These are phyloP conservation scores for Telopea speciosissima DNA, from an alignment of 177 flowering plant species.

Conservation along the genomic window DNA sequence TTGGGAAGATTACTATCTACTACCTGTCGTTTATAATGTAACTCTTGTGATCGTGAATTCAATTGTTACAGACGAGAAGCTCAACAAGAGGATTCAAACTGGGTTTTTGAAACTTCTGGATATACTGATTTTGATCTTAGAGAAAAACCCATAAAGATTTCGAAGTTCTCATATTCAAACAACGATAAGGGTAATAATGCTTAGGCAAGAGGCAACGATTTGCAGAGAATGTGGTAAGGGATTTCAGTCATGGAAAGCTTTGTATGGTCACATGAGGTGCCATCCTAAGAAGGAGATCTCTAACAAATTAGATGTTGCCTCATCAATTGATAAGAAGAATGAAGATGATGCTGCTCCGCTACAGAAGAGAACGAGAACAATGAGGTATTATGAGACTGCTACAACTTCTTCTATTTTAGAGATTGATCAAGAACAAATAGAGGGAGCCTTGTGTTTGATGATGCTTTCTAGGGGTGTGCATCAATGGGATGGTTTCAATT, in stretches of 20 bases:
- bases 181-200: neutral
- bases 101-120: conserved; percentile 15
- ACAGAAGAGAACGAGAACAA: conserved; percentile 39
- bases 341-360: conserved; percentile 33
- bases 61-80: conserved; percentile 27
- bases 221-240: conserved; percentile 78
- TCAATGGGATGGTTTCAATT: conserved; percentile 28
- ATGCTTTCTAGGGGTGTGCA: conserved; percentile 68
- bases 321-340: conserved; percentile 21
- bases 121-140: conserved; percentile 44
- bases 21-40: conserved; percentile 11
- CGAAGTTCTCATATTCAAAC: conserved; percentile 40
- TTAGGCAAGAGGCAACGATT: conserved; percentile 20
- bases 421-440: conserved; percentile 59
- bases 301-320: conserved; percentile 20
- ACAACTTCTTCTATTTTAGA: conserved; percentile 40
- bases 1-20: too few species aligned
- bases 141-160: conserved; percentile 64
- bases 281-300: conserved; percentile 37
- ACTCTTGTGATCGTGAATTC: conserved; percentile 49
- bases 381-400: conserved; percentile 24
- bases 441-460: conserved; percentile 69
- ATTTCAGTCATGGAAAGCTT: conserved; percentile 62
- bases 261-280: conserved; percentile 76
- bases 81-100: conserved; percentile 21